Percentiles rank a stretch among this genome's conserved stretches.
Conservation (phyloP, 768 basidiomycete species). For the Cubamyces lactineus region DNA sequence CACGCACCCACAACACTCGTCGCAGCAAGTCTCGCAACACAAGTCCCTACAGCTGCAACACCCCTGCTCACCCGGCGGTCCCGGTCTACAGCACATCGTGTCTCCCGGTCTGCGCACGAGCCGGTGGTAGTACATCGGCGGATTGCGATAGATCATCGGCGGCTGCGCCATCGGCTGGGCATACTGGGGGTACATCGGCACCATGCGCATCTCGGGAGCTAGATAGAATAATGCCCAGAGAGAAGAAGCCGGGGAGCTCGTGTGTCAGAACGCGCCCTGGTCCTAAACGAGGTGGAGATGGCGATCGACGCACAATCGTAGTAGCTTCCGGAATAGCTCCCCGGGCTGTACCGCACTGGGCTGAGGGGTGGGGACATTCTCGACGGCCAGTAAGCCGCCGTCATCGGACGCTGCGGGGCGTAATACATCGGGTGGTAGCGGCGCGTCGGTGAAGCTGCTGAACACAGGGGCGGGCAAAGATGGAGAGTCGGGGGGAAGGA, state of each 20-base stretch:
- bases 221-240: not conserved
- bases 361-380: conserved; percentile 25
- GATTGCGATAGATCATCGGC: conserved; percentile 30
- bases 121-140: conserved; percentile 23
- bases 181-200: conserved; percentile 27
- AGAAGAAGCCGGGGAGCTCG: not conserved
- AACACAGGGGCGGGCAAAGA: not conserved
- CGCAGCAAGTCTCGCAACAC: conserved; percentile 28
- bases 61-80: too few species aligned
- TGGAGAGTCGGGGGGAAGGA: conserved; percentile 10
- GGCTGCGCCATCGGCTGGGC: conserved; percentile 31
- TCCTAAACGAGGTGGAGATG: not conserved
- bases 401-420: conserved; percentile 29
- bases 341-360: conserved; percentile 26
- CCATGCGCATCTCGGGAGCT: conserved; percentile 36
- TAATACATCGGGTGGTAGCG: conserved; percentile 26
- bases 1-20: conserved; percentile 26
- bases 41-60: conserved; percentile 16
- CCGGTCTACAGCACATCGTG: conserved; percentile 9
- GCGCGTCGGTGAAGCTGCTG: not conserved
- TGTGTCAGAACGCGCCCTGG: not conserved
- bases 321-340: conserved; percentile 26
- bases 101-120: conserved; percentile 15
- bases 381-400: conserved; percentile 28
- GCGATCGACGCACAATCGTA: conserved; percentile 28